Conservation (phyloP, 2,329 filamentous ascomycete species). For the Fusarium newnesense region DNA sequence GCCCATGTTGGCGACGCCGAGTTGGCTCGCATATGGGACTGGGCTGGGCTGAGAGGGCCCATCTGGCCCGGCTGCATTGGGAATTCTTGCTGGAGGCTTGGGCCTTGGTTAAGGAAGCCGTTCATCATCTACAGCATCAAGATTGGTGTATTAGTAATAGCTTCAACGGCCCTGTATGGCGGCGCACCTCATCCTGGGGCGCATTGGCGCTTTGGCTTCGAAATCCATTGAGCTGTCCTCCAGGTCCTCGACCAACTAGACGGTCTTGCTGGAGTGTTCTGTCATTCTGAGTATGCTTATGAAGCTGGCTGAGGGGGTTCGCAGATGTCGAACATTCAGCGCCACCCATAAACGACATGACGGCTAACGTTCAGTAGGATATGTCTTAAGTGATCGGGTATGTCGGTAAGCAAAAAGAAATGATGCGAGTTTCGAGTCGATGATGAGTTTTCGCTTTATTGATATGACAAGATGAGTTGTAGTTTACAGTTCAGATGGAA, state of each 20-base stretch:
- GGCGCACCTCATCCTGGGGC: slow-evolving; percentile 76
- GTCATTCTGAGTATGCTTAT: slow-evolving; percentile 96
- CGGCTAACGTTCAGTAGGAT: slow-evolving; percentile 38
- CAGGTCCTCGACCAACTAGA: slow-evolving; percentile 78
- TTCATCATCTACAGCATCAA: slow-evolving; percentile 79
- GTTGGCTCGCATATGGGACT: slow-evolving; percentile 64
- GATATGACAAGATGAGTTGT: neutral
- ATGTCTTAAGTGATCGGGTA: slow-evolving; percentile 13
- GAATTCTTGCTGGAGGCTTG: slow-evolving; percentile 65
- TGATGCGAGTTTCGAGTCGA: neutral
- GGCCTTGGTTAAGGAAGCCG: slow-evolving; percentile 86
- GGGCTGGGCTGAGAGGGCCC: slow-evolving; percentile 58
- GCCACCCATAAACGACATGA: slow-evolving; percentile 95
- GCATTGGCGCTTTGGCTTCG: slow-evolving; percentile 75
- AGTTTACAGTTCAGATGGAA: slow-evolving; percentile 33
- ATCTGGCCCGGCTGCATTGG: slow-evolving; percentile 61
- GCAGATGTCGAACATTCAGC: slow-evolving; percentile 96
- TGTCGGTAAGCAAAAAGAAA: neutral
- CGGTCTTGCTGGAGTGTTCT: slow-evolving; percentile 93
- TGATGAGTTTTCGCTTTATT: neutral
- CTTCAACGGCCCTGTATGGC: slow-evolving; percentile 10
- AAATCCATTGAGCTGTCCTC: slow-evolving; percentile 79
- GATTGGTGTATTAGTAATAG: slow-evolving; percentile 45
- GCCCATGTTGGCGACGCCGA: slow-evolving; percentile 66
- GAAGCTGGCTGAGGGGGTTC: slow-evolving; percentile 96